These are phyloP conservation scores for Teratosphaeria destructans DNA, from an alignment of 2,329 filamentous ascomycete genomes.

Conservation along the genomic window DNA sequence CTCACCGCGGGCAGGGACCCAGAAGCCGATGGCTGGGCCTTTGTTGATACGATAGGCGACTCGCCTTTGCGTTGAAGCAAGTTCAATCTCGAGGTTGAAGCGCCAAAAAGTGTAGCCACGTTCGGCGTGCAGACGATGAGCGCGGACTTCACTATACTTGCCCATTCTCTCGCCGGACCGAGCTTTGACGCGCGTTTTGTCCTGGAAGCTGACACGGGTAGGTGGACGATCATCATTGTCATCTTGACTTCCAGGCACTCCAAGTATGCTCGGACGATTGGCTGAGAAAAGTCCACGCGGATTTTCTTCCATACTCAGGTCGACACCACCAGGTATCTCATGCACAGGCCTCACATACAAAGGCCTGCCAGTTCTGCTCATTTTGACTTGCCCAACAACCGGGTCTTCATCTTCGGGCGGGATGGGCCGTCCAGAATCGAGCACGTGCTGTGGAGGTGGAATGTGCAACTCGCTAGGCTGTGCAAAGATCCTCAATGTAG, in stretches of 20 bases:
- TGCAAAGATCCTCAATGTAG: constrained; percentile 67
- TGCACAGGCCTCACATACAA: constrained; percentile 86
- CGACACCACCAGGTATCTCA: constrained; percentile 64
- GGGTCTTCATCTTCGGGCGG: constrained; percentile 81
- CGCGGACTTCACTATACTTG: constrained; percentile 74
- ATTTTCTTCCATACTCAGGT: constrained; percentile 69
- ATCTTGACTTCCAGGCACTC: constrained; percentile 11
- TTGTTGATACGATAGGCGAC: constrained; percentile 94
- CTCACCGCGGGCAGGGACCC: constrained; percentile 75
- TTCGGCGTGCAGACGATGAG: constrained; percentile 72
- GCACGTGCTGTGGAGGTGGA: constrained; percentile 61
- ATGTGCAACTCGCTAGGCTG: constrained; percentile 76
- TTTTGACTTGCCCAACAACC: constrained; percentile 74
- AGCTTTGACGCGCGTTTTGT: constrained; percentile 38
- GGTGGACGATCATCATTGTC: constrained; percentile 12
- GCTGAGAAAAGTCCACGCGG: constrained; percentile 73
- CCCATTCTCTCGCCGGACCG: constrained; percentile 71
- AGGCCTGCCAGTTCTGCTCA: constrained; percentile 74
- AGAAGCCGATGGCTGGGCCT: constrained; percentile 81
- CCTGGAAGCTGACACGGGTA: constrained; percentile 26
- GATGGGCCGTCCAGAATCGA: constrained; percentile 45
- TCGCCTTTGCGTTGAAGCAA: constrained; percentile 65
- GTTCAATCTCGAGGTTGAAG: constrained; percentile 89
- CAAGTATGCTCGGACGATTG: constrained; percentile 23
- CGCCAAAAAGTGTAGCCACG: constrained; percentile 91